Evolutionary conservation across 1,139 yeast species (phyloP).

Genomic region (Suhomyces anneliseae): DNA sequence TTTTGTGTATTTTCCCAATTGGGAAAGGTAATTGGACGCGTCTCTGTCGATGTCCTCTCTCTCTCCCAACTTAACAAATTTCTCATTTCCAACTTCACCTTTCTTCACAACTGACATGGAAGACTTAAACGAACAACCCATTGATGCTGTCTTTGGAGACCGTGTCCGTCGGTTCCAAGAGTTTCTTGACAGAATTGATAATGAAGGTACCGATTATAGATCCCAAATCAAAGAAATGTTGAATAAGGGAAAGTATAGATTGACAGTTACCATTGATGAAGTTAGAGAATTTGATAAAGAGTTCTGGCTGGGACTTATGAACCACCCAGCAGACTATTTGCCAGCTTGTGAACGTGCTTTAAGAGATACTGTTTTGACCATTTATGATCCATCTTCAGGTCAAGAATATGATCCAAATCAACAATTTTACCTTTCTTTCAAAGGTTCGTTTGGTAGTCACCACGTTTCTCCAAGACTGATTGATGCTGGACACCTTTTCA

Average conservation of each 20-base stretch:
- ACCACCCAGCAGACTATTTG: conserved; percentile 77
- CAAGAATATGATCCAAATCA: conserved; percentile 59
- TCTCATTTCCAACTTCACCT: conserved; percentile 1
- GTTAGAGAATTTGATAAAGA: conserved; percentile 78
- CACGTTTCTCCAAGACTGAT: conserved; percentile 87
- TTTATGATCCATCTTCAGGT: conserved; percentile 54
- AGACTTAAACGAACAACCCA: conserved; percentile 32
- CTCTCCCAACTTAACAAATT: background rate
- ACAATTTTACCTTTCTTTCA: conserved; percentile 75
- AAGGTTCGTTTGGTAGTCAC: conserved; percentile 91
- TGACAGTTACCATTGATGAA: conserved; percentile 81
- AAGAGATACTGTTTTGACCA: conserved; percentile 72
- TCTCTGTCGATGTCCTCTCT: conserved; percentile 7
- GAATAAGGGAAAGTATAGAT: conserved; percentile 61
- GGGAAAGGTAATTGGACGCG: conserved; percentile 38
- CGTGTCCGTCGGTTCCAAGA: conserved; percentile 88
- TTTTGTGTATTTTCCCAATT: conserved; percentile 18
- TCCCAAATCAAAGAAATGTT: conserved; percentile 73
- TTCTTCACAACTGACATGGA: conserved; percentile 17
- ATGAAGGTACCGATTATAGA: conserved; percentile 59
- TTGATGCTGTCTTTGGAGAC: conserved; percentile 64
- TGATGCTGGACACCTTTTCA: conserved; percentile 72
- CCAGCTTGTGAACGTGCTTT: conserved; percentile 92
- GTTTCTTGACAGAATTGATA: conserved; percentile 61
- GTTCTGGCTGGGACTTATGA: conserved; percentile 76